Conservation (phyloP, 495 filamentous ascomycete species). For the Neurospora pannonica region DNA sequence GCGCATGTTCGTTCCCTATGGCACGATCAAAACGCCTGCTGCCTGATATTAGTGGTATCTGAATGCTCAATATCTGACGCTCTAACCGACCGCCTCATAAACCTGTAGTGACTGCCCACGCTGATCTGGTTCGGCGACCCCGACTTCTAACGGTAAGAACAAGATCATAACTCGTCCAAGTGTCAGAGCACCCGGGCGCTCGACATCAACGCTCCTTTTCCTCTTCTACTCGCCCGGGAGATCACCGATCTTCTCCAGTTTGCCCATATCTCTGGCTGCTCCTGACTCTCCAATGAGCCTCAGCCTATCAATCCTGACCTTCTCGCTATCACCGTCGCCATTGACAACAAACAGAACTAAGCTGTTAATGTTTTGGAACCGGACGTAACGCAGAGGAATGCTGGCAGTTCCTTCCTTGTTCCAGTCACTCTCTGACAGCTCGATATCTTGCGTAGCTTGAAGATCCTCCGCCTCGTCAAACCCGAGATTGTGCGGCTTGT, state of each 20-base stretch:
- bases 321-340: conserved; percentile 74
- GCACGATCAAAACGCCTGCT: neutral
- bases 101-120: too few relatives aligned
- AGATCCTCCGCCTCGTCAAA: conserved; percentile 94
- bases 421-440: conserved; percentile 70
- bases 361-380: conserved; percentile 87
- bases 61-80: neutral
- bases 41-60: neutral
- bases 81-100: neutral
- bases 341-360: conserved; percentile 84
- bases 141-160: neutral
- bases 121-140: too few relatives aligned
- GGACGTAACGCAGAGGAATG: conserved; percentile 80
- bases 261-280: conserved; percentile 85
- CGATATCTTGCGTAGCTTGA: conserved; percentile 63
- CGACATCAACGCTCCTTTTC: neutral
- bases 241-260: conserved; percentile 90
- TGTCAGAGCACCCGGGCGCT: neutral
- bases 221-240: conserved; percentile 49
- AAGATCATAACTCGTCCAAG: neutral
- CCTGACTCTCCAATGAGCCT: conserved; percentile 85
- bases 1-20: neutral
- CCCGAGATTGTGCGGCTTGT: conserved; percentile 76
- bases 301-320: conserved; percentile 76
- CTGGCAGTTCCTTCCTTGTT: conserved; percentile 82